A percentile compares a stretch with the other conserved stretches of the same genome.
Evolutionary conservation across 2,329 filamentous ascomycete species (phyloP).

Genomic region (Trichoderma sp.): DNA sequence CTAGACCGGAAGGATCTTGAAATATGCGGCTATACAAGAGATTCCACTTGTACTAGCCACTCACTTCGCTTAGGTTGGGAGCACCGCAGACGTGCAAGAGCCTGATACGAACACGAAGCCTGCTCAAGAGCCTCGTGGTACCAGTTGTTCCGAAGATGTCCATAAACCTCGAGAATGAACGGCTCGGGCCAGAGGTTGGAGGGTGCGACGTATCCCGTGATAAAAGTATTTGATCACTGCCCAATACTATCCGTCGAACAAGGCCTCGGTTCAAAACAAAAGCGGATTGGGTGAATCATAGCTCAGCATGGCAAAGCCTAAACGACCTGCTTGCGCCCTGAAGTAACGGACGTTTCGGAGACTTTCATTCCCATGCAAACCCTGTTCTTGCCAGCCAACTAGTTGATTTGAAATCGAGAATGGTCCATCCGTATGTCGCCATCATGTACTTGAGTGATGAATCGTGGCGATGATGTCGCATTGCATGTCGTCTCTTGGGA

Average conservation of each 20-base stretch:
- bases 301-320: background rate
- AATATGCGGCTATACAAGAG: background rate
- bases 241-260: background rate
- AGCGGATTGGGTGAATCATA: background rate
- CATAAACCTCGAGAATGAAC: background rate
- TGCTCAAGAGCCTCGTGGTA: background rate
- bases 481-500: background rate
- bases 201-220: background rate
- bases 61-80: background rate
- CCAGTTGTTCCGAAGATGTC: background rate
- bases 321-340: background rate
- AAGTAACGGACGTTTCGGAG: background rate
- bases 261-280: background rate
- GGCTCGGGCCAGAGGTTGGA: background rate
- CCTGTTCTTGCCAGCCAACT: background rate
- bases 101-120: conserved; percentile 7
- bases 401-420: conserved; percentile 4
- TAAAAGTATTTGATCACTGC: background rate
- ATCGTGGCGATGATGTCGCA: conserved; percentile 10
- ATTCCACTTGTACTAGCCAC: background rate
- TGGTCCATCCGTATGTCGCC: background rate
- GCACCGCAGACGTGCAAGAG: background rate
- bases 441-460: conserved; percentile 12
- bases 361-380: background rate
- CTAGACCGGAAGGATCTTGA: background rate